Conservation (phyloP, 805 yeast genomes). For the Tetrapisispora arboricola region DNA sequence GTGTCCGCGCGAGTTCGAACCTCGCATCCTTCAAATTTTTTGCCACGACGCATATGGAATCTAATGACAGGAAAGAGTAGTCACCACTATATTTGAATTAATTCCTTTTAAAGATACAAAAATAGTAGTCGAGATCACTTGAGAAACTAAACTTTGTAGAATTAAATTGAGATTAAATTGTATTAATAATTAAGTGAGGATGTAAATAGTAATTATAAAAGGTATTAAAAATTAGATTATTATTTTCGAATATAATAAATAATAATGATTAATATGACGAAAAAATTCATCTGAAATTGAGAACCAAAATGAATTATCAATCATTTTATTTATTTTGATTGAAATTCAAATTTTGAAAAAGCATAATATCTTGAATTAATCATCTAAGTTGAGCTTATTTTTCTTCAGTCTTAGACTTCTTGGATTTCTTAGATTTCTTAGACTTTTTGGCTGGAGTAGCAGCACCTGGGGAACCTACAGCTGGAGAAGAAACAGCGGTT, state of each 20-base stretch:
- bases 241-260: neutral
- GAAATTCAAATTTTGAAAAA: neutral
- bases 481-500: slow-evolving; percentile 18
- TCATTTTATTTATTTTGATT: neutral
- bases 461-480: slow-evolving; percentile 12
- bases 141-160: neutral
- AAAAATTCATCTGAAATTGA: neutral
- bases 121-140: too few relatives aligned
- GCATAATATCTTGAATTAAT: neutral
- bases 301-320: neutral
- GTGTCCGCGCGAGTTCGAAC: slow-evolving; percentile 4
- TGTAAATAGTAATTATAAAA: slow-evolving; percentile 3
- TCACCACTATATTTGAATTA: too few relatives aligned
- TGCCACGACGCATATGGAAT: too few relatives aligned
- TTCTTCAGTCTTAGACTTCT: slow-evolving; percentile 6
- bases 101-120: too few relatives aligned
- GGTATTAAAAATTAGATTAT: slow-evolving; percentile 2
- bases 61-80: too few relatives aligned
- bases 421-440: slow-evolving; percentile 12
- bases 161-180: neutral
- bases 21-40: slow-evolving; percentile 3
- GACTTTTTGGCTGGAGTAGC: slow-evolving; percentile 6
- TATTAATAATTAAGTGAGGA: slow-evolving; percentile 2
- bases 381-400: neutral
- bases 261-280: neutral